Conservation (phyloP, 2,329 filamentous ascomycete species). For the Trichoderma breve region DNA sequence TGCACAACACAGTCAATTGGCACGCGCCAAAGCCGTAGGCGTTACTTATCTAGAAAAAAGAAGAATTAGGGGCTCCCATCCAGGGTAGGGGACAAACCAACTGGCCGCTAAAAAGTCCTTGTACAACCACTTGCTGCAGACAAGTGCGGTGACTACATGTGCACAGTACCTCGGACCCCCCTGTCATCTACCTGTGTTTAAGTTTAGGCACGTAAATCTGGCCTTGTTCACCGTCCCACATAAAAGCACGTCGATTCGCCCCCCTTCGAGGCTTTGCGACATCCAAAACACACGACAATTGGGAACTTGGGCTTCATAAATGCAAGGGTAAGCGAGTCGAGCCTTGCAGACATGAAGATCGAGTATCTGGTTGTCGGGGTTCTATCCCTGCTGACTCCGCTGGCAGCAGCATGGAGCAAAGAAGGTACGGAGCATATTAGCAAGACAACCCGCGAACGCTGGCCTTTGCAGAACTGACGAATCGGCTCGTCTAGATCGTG, state of each 20-base stretch:
- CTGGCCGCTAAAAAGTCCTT: neutral
- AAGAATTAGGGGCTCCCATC: neutral
- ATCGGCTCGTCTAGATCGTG: constrained; percentile 65
- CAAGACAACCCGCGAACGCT: neutral
- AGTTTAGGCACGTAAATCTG: constrained; percentile 2
- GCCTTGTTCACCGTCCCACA: constrained; percentile 16
- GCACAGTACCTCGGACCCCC: neutral
- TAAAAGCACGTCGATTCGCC: constrained; percentile 16
- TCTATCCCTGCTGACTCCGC: constrained; percentile 62
- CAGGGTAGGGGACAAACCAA: neutral
- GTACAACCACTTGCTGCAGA: neutral
- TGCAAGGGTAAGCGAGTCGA: constrained; percentile 4
- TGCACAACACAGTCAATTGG: neutral
- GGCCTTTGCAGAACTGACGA: neutral
- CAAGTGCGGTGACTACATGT: neutral
- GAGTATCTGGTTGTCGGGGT: constrained; percentile 66
- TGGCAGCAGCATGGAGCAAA: constrained; percentile 78
- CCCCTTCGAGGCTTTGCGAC: constrained; percentile 1
- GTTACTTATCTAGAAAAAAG: neutral
- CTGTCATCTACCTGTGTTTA: neutral
- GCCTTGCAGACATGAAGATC: constrained; percentile 66
- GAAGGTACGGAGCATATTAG: constrained; percentile 59
- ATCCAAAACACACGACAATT: constrained; percentile 1
- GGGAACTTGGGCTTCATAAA: constrained; percentile 2
- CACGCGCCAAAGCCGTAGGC: neutral